phyloP scores from a whole-genome alignment of 257 asterid genomes.

The Parsonsia alboflavescens region DNA sequence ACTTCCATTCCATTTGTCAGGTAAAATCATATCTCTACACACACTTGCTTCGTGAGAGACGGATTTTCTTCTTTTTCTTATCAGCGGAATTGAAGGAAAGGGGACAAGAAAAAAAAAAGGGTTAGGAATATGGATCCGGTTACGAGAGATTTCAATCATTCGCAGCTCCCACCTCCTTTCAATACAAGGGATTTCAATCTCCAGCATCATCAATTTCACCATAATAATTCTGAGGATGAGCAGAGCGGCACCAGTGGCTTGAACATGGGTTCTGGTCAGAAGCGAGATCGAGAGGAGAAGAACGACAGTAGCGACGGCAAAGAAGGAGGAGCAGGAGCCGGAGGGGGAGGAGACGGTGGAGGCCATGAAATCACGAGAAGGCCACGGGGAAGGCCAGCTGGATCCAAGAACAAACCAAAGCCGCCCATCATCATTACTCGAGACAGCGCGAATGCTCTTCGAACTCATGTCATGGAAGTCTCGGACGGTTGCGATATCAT shows the following conservation, averaged over 20 bases:
- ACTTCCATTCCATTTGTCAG: slow-evolving; percentile 20
- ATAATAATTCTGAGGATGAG: slow-evolving; percentile 60
- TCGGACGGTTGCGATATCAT: slow-evolving; percentile 76
- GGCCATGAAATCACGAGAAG: slow-evolving; percentile 45
- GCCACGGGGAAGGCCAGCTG: slow-evolving; percentile 84
- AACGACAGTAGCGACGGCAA: slow-evolving; percentile 17
- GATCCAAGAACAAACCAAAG: slow-evolving; percentile 83
- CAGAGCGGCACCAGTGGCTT: slow-evolving; percentile 62
- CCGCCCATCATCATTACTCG: slow-evolving; percentile 89
- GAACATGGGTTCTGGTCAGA: slow-evolving; percentile 33
- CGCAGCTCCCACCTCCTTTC: slow-evolving; percentile 65
- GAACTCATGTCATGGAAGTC: slow-evolving; percentile 92
- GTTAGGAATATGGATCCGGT: slow-evolving; percentile 19
- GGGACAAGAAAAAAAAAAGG: background rate
- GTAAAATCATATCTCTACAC: background rate
- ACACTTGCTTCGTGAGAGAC: background rate
- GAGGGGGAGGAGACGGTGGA: slow-evolving; percentile 18
- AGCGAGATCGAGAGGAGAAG: slow-evolving; percentile 46
- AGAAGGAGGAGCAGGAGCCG: slow-evolving; percentile 8
- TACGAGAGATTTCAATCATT: background rate
- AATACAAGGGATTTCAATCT: slow-evolving; percentile 79
- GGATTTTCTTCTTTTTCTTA: background rate
- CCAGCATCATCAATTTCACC: slow-evolving; percentile 56
- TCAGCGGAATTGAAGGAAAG: slow-evolving; percentile 5
- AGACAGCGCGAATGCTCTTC: slow-evolving; percentile 84